These are phyloP conservation scores for Pichia gijzeniarum DNA, from an alignment of 805 yeast genomes.

Conservation along the genomic window DNA sequence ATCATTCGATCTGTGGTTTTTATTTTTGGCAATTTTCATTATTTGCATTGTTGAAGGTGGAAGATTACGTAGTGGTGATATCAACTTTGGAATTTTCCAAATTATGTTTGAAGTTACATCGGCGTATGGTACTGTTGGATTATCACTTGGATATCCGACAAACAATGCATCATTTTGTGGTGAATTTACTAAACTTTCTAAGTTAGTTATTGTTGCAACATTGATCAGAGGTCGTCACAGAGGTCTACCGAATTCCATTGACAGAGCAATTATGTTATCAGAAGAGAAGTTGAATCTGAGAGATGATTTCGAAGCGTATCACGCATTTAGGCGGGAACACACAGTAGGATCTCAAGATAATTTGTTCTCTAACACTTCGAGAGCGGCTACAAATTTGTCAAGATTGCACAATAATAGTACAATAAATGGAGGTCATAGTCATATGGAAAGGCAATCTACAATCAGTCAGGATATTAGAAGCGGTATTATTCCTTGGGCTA, in stretches of 20 bases:
- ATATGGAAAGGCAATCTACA: constrained; percentile 4
- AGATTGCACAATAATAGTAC: background rate
- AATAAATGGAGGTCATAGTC: background rate
- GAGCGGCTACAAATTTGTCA: constrained; percentile 5
- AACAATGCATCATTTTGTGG: constrained; percentile 65
- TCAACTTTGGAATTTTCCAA: constrained; percentile 58
- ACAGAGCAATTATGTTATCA: constrained; percentile 88
- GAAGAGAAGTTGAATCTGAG: constrained; percentile 56
- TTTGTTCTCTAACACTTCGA: constrained; percentile 7
- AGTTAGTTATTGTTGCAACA: constrained; percentile 80
- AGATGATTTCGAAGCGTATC: constrained; percentile 55
- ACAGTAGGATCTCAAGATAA: constrained; percentile 13
- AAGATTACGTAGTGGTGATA: constrained; percentile 40
- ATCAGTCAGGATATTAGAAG: constrained; percentile 7
- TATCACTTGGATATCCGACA: constrained; percentile 77
- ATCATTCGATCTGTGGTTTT: constrained; percentile 92
- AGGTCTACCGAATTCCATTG: constrained; percentile 89
- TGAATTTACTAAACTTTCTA: constrained; percentile 65
- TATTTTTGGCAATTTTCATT: constrained; percentile 77
- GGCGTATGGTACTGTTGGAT: constrained; percentile 95
- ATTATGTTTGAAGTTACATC: constrained; percentile 83
- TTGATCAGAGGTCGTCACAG: constrained; percentile 95
- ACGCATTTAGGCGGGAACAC: constrained; percentile 27
- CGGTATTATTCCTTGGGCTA: constrained; percentile 9
- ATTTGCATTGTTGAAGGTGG: constrained; percentile 82